Evolutionary conservation across 2,329 filamentous ascomycete species (phyloP).

Genomic region (Beauveria caledonica): DNA sequence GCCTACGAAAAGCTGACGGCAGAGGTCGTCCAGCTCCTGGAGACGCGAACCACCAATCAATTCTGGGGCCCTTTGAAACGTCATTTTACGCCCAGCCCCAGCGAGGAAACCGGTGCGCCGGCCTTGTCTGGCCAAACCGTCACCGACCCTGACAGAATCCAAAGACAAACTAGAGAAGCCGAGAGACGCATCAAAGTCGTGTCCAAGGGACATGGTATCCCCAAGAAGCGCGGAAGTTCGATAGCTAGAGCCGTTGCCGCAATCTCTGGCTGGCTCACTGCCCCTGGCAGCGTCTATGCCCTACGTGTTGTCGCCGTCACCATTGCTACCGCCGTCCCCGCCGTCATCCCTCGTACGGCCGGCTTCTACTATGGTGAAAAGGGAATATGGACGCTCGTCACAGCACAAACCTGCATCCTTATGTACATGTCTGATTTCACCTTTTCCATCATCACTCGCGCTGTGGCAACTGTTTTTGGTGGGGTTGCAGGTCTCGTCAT

Average conservation of each 20-base stretch:
- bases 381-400: slow-evolving; percentile 44
- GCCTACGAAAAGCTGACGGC: slow-evolving; percentile 28
- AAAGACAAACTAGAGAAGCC: background rate
- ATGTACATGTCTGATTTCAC: slow-evolving; percentile 44
- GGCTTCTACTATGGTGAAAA: slow-evolving; percentile 45
- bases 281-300: slow-evolving; percentile 36
- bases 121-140: slow-evolving; percentile 14
- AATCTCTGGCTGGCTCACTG: slow-evolving; percentile 33
- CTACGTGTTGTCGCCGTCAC: slow-evolving; percentile 40
- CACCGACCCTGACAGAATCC: slow-evolving; percentile 17
- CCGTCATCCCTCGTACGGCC: slow-evolving; percentile 31
- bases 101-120: slow-evolving; percentile 14
- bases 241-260: slow-evolving; percentile 21
- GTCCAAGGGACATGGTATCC: slow-evolving; percentile 1
- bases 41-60: slow-evolving; percentile 24
- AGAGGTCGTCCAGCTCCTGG: slow-evolving; percentile 28
- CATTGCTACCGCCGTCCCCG: slow-evolving; percentile 33
- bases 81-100: slow-evolving; percentile 26
- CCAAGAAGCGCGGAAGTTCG: slow-evolving; percentile 11
- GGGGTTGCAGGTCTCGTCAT: slow-evolving; percentile 37
- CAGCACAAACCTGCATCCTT: slow-evolving; percentile 39
- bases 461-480: slow-evolving; percentile 36
- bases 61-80: slow-evolving; percentile 35
- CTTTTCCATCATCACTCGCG: slow-evolving; percentile 34
- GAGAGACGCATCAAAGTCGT: slow-evolving; percentile 6